Evolutionary conservation across 1,139 yeast species (phyloP).

Genomic region (Chernovozyma aurita): DNA sequence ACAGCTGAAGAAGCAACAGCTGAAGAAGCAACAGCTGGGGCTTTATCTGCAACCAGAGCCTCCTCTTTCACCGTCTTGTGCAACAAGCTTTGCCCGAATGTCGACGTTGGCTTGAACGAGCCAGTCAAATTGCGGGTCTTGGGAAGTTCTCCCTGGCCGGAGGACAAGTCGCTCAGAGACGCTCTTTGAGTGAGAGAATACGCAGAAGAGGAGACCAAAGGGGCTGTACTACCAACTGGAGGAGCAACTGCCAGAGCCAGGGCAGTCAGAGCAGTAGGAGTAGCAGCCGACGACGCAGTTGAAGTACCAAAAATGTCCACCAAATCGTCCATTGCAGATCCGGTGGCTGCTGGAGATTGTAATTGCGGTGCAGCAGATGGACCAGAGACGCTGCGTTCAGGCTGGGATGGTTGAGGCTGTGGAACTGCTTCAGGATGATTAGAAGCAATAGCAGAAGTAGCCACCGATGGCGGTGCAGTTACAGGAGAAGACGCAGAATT

Average conservation of each 20-base stretch:
- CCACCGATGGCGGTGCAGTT: slow-evolving; percentile 19
- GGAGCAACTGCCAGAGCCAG: neutral
- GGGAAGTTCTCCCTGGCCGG: slow-evolving; percentile 26
- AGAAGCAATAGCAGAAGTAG: slow-evolving; percentile 8
- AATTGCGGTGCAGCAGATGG: slow-evolving; percentile 13
- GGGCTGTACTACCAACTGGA: slow-evolving; percentile 10
- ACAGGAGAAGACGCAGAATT: slow-evolving; percentile 2
- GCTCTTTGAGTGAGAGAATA: neutral
- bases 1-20: slow-evolving; percentile 4
- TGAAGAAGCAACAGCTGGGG: slow-evolving; percentile 7
- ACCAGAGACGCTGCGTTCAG: too few species aligned
- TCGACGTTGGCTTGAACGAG: slow-evolving; percentile 55
- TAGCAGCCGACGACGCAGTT: slow-evolving; percentile 16
- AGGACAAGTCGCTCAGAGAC: slow-evolving; percentile 33
- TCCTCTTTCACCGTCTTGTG: slow-evolving; percentile 19
- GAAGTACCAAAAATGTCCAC: slow-evolving; percentile 53
- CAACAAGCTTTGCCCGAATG: slow-evolving; percentile 61
- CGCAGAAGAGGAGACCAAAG: slow-evolving; percentile 4
- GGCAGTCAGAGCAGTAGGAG: neutral
- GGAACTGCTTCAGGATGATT: slow-evolving; percentile 1
- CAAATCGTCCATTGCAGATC: slow-evolving; percentile 63
- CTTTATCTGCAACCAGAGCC: slow-evolving; percentile 14
- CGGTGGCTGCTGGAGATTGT: slow-evolving; percentile 20
- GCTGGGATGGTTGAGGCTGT: neutral
- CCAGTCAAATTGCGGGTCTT: slow-evolving; percentile 36